These are phyloP conservation scores for Populus euphratica DNA, from an alignment of 345 rosid species.

Conservation along the genomic window DNA sequence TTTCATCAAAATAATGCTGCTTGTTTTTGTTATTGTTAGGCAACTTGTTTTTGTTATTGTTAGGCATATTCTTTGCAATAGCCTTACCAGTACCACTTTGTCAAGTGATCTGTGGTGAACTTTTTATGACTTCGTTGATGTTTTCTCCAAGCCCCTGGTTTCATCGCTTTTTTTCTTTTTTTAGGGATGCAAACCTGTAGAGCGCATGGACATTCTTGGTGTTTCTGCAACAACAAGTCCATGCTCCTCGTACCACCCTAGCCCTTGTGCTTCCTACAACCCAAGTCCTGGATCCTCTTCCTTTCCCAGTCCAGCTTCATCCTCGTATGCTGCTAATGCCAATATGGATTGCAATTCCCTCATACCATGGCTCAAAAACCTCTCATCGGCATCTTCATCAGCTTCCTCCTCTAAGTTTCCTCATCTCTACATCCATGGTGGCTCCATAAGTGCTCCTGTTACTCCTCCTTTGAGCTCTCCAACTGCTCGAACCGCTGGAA, in stretches of 20 bases:
- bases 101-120: background rate
- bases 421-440: slow-evolving; percentile 63
- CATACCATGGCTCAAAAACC: slow-evolving; percentile 90
- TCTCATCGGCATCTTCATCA: slow-evolving; percentile 88
- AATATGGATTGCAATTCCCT: slow-evolving; percentile 69
- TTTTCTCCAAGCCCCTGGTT: background rate
- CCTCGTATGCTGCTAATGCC: slow-evolving; percentile 48
- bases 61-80: background rate
- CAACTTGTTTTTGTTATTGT: background rate
- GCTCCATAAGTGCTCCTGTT: slow-evolving; percentile 98
- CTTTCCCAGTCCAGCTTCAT: slow-evolving; percentile 79
- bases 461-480: slow-evolving; percentile 99
- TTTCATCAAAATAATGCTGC: background rate
- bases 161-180: background rate
- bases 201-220: slow-evolving; percentile 61
- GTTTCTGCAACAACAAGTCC: slow-evolving; percentile 78
- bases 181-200: slow-evolving; percentile 86
- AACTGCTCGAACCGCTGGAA: slow-evolving; percentile 68
- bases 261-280: slow-evolving; percentile 73
- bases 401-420: slow-evolving; percentile 64
- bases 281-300: slow-evolving; percentile 85
- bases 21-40: background rate
- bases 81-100: background rate
- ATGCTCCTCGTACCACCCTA: slow-evolving; percentile 77
- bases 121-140: background rate